A percentile compares a stretch with the other conserved stretches of the same genome.
Conservation (phyloP, 2,329 filamentous ascomycete species). For the Penicillium sumatraense region DNA sequence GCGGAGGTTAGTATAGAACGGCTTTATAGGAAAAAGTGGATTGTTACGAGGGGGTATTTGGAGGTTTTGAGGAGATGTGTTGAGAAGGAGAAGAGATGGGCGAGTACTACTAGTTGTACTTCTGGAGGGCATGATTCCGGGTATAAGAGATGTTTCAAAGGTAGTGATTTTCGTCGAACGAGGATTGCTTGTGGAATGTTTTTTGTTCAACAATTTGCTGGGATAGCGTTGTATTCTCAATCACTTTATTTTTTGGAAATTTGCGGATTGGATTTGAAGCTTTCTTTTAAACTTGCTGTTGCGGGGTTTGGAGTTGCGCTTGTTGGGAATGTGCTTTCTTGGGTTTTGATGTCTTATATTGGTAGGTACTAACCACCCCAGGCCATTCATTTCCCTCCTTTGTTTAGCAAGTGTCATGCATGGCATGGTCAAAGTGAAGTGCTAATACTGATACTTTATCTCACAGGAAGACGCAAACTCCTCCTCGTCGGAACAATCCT, state of each 20-base stretch:
- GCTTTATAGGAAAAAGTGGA: not conserved
- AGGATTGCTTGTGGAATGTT: slow-evolving; percentile 11
- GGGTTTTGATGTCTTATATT: slow-evolving; percentile 8
- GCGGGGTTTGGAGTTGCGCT: slow-evolving; percentile 5
- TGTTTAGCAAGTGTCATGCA: too few relatives aligned
- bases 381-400: too few relatives aligned
- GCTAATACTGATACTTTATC: not conserved
- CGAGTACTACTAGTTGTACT: not conserved
- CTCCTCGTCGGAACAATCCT: not conserved
- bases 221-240: slow-evolving; percentile 7
- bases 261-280: not conserved
- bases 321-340: slow-evolving; percentile 7
- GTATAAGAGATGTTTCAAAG: not conserved
- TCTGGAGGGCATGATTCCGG: not conserved
- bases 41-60: not conserved
- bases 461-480: not conserved
- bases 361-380: too few relatives aligned
- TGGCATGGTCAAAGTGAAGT: too few relatives aligned
- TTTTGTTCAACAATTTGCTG: slow-evolving; percentile 8
- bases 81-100: not conserved
- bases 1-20: not conserved
- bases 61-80: not conserved
- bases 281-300: slow-evolving; percentile 3
- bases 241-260: slow-evolving; percentile 2
- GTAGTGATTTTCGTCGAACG: slow-evolving; percentile 5